These are phyloP conservation scores for Phialemoniopsis sp. DNA, from an alignment of 2,329 filamentous ascomycete species.

Conservation along the genomic window DNA sequence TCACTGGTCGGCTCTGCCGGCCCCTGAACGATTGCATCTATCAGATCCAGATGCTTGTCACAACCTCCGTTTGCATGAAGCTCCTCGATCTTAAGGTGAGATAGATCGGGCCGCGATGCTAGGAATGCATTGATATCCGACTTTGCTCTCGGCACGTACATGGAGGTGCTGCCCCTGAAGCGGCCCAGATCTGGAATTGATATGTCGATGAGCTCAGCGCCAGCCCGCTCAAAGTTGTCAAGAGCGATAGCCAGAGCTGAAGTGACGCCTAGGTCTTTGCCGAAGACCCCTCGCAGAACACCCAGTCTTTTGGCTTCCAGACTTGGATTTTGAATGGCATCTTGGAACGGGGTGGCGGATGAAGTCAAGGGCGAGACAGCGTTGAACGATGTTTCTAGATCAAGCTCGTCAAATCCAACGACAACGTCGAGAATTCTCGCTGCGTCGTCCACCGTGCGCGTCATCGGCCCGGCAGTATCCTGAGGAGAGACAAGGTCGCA, in stretches of 20 bases:
- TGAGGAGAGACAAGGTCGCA: constrained; percentile 18
- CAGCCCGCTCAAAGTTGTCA: constrained; percentile 8
- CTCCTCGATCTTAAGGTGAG: too few species aligned
- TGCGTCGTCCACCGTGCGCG: constrained; percentile 19
- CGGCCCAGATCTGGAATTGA: too few species aligned
- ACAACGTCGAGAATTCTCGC: constrained; percentile 22
- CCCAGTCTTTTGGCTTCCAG: constrained; percentile 16
- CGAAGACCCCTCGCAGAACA: constrained; percentile 18
- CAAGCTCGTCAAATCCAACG: constrained; percentile 20
- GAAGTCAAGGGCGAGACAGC: constrained; percentile 16
- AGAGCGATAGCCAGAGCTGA: constrained; percentile 14
- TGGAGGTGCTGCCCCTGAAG: too few species aligned
- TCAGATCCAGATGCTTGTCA: too few species aligned
- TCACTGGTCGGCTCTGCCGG: too few species aligned
- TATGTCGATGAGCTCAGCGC: constrained; percentile 18
- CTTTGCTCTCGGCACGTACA: constrained; percentile 17
- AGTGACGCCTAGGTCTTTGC: constrained; percentile 17
- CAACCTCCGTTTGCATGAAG: too few species aligned
- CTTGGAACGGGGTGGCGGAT: constrained; percentile 14
- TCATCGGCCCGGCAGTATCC: constrained; percentile 23
- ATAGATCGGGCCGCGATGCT: constrained; percentile 34
- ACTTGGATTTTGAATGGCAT: constrained; percentile 19
- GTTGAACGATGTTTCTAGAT: too few species aligned
- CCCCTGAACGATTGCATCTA: too few species aligned
- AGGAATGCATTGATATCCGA: constrained; percentile 23